Evolutionary conservation across 2,329 filamentous ascomycete genomes (phyloP).

Genomic region (Penicillium sp.): DNA sequence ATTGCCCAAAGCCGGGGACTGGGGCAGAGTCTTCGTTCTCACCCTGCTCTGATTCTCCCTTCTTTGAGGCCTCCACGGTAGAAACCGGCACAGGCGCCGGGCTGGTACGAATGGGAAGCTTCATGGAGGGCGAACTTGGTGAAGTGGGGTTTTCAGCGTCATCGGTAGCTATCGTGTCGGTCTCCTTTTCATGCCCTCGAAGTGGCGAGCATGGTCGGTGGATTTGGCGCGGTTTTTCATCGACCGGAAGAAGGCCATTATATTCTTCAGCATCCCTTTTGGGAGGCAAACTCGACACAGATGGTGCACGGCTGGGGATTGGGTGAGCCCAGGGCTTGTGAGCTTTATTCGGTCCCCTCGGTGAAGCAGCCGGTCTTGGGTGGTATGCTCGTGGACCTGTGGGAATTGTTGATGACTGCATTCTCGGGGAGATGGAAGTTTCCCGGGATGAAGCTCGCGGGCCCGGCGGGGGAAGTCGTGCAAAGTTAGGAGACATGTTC

Average conservation of each 20-base stretch:
- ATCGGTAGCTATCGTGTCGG: neutral
- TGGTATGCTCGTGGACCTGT: constrained; percentile 44
- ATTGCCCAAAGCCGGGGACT: constrained; percentile 35
- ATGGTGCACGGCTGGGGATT: constrained; percentile 30
- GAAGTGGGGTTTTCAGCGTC: constrained; percentile 7
- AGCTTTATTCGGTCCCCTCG: constrained; percentile 33
- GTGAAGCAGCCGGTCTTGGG: constrained; percentile 29
- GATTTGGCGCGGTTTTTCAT: constrained; percentile 21
- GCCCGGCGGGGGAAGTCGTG: constrained; percentile 24
- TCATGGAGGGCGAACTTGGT: constrained; percentile 11
- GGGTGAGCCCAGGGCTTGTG: constrained; percentile 42
- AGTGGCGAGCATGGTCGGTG: constrained; percentile 2
- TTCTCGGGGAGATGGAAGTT: constrained; percentile 37
- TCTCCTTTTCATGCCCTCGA: constrained; percentile 1
- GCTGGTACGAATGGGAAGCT: constrained; percentile 15
- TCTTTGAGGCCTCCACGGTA: neutral
- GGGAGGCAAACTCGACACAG: constrained; percentile 16
- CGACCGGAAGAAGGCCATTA: constrained; percentile 18
- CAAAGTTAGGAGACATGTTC: constrained; percentile 27
- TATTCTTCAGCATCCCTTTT: constrained; percentile 37
- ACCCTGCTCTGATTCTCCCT: neutral
- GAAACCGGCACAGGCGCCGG: constrained; percentile 5
- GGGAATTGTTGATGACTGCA: constrained; percentile 37
- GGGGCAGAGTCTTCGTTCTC: constrained; percentile 17
- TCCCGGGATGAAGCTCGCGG: constrained; percentile 31